Conservation (phyloP, 768 basidiomycete genomes). For the Russula abietina region DNA sequence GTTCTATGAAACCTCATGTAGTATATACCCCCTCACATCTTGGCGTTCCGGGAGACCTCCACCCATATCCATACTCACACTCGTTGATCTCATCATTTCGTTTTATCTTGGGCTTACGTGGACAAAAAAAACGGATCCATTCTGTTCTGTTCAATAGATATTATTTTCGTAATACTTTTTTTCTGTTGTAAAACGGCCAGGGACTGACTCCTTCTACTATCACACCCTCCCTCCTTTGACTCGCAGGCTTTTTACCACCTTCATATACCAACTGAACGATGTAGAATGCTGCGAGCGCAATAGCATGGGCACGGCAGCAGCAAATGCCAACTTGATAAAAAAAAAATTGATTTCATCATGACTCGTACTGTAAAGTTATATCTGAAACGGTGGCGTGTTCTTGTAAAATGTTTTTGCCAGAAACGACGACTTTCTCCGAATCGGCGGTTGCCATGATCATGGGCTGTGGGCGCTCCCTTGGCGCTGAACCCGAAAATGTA, state of each 20-base stretch:
- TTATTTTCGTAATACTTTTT: neutral
- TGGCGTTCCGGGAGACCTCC: neutral
- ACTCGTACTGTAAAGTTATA: too few species aligned
- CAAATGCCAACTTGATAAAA: too few species aligned
- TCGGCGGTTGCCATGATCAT: too few species aligned
- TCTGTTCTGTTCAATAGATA: neutral
- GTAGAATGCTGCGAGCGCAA: neutral
- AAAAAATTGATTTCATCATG: too few species aligned
- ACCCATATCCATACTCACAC: too few species aligned
- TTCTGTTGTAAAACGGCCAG: neutral
- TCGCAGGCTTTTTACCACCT: too few species aligned
- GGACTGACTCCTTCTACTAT: too few species aligned
- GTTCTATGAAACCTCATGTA: neutral
- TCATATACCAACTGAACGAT: neutral
- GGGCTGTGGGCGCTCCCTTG: too few species aligned
- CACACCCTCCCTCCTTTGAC: neutral
- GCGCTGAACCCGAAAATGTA: neutral
- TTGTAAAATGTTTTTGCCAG: too few species aligned
- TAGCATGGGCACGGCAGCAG: too few species aligned
- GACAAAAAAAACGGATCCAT: neutral
- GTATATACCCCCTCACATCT: conserved; percentile 2
- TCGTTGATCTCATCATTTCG: conserved; percentile 5
- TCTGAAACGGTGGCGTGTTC: too few species aligned
- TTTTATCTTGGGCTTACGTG: neutral
- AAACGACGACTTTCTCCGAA: too few species aligned